Conservation (phyloP, 495 filamentous ascomycete genomes). For the Rusavskia elegans region DNA sequence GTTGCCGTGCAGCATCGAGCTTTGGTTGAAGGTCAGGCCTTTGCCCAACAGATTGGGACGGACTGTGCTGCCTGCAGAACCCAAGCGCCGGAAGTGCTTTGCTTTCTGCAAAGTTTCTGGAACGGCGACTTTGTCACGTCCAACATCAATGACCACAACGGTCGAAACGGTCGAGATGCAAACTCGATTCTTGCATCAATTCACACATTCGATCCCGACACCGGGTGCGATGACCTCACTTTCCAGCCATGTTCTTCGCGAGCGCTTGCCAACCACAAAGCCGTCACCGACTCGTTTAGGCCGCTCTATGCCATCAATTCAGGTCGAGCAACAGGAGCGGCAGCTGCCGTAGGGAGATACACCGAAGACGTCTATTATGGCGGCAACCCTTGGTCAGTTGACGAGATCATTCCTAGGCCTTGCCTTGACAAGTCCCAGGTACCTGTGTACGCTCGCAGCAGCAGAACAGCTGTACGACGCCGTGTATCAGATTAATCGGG, state of each 20-base stretch:
- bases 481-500: conserved; percentile 32
- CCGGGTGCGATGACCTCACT: conserved; percentile 29
- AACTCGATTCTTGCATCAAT: conserved; percentile 31
- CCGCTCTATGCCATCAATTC: conserved; percentile 27
- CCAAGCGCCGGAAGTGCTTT: conserved; percentile 33
- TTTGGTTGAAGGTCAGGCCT: neutral
- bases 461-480: conserved; percentile 27
- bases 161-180: conserved; percentile 29
- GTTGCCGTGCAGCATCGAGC: conserved; percentile 28
- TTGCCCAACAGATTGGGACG: conserved; percentile 3
- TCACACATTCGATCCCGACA: conserved; percentile 30
- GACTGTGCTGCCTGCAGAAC: conserved; percentile 28
- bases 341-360: conserved; percentile 52
- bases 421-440: conserved; percentile 12
- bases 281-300: conserved; percentile 34
- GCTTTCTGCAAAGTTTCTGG: conserved; percentile 32
- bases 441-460: conserved; percentile 22
- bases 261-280: conserved; percentile 34
- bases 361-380: conserved; percentile 51
- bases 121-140: conserved; percentile 27
- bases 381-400: conserved; percentile 37
- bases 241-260: conserved; percentile 33
- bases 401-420: neutral
- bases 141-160: conserved; percentile 24
- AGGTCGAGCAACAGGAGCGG: conserved; percentile 25